Evolutionary conservation across 306 rosid species (phyloP), one percentile per base, ranked within the genome.

Genomic region (Cucurbita maxima): DNA sequence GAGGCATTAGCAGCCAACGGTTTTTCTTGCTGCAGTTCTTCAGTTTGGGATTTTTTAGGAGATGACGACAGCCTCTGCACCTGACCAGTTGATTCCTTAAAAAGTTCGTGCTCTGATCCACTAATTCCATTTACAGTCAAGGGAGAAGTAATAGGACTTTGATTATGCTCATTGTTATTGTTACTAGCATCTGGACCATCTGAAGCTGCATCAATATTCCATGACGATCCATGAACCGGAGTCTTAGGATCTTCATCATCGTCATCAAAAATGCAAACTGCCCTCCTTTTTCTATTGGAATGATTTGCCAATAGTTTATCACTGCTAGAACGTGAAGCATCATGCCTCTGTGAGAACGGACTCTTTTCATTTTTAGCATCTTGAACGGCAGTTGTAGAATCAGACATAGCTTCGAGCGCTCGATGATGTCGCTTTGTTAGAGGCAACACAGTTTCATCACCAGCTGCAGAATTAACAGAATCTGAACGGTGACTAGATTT

Each of bases 171-270:
- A 79, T 76, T 79, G 71, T 71, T 81, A 37, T 75, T 76, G 84
- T 82, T 95, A 77, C 44, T 74, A 77, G 76, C 80, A 73, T 84
- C 91, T 57, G 88, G 75, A 68, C 54, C 80, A 78, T 77, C 43
- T 34, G 77, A 57, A 78, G 89, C 78, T 4, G 88, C 81, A 77
- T 83, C 87, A 10, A 82, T 51, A 80, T 56, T 85, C 80, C 82
- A 81, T 34, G 87, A 82, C 79, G 88, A 86, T 66, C 96, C 97
- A 77, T 91, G 92, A 80, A 95, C 82, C 12, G 96, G 99, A 78
- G 99, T 95, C 83, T 89, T 95, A 18, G 96, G 92, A 5, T 71
- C 75, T 76, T 85, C 97, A 10, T 86, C 96, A 12, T 89, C 90
- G 0, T 87, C 90, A 43, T 84, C 96, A 72, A 66, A 83, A 55